Percentiles rank a stretch among this genome's conserved stretches.
phyloP scores from a whole-genome alignment of 2,329 filamentous ascomycete species.

The Epichloe typhina region DNA sequence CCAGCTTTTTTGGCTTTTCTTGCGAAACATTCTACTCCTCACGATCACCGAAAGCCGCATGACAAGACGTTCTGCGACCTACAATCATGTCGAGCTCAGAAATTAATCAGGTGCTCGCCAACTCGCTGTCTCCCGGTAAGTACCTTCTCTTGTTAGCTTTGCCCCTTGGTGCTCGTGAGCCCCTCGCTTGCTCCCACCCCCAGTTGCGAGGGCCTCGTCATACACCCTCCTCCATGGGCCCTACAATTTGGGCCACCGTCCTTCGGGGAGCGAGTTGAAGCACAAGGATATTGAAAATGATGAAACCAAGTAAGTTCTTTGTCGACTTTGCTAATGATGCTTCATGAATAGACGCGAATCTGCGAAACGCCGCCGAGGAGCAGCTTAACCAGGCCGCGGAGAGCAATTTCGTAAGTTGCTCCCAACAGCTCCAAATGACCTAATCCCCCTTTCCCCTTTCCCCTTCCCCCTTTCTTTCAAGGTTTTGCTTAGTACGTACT shows the following conservation, averaged over 20 bases:
- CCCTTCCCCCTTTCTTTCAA: background rate
- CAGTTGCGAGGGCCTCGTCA: background rate
- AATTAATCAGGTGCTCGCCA: slow-evolving; percentile 94
- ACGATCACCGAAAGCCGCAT: slow-evolving; percentile 21
- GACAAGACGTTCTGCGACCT: slow-evolving; percentile 22
- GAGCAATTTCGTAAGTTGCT: slow-evolving; percentile 71
- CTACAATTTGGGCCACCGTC: background rate
- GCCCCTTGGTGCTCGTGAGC: slow-evolving; percentile 1
- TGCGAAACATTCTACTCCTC: slow-evolving; percentile 2
- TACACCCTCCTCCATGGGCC: background rate
- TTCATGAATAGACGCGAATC: slow-evolving; percentile 58
- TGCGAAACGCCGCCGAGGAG: slow-evolving; percentile 84
- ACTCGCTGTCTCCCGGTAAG: slow-evolving; percentile 90
- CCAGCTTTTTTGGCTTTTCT: slow-evolving; percentile 3
- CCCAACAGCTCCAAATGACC: slow-evolving; percentile 3
- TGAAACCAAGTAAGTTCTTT: background rate
- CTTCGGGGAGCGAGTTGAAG: background rate
- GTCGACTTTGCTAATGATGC: slow-evolving; percentile 2
- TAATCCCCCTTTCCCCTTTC: background rate
- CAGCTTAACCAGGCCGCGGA: slow-evolving; percentile 88
- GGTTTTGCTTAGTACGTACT: too few relatives aligned
- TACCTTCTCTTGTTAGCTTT: slow-evolving; percentile 9
- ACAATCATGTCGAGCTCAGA: slow-evolving; percentile 63
- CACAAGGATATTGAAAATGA: background rate
- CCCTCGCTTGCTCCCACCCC: background rate